Base-by-base conservation (phyloP, 495 filamentous ascomycete species). In the Parathielavia hyrcaniae region DNA sequence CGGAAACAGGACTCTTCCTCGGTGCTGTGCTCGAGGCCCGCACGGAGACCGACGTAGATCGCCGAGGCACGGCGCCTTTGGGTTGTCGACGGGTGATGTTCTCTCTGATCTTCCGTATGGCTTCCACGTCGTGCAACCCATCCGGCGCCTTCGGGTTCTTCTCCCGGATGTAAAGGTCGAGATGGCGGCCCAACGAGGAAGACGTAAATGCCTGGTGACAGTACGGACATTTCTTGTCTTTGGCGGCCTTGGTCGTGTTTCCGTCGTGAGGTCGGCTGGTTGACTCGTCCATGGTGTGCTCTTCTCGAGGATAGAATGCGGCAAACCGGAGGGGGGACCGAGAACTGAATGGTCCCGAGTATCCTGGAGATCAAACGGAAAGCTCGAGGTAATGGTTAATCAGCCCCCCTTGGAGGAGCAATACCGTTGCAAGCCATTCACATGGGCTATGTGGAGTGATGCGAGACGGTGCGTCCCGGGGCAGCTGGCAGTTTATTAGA, bases 111-210 rank as follows among this genome's bases (percentile, higher is more conserved):
- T 85, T 86, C 64, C 83, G 79, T 67, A 96, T 96, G 71, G 87
- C 88, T 7, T 90, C 88, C 34, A 95, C 86, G 73, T 95, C 79
- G 71, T 96, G 91, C 44, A 95, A 66, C 10, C 90, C 90, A 71
- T 96, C 91, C 4, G 89, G 80, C 2, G 84, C 75, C 65, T 88
- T 90, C 6, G 86, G 84, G 66, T 96, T 95, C 72, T 88, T 91
- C 62, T 86, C 84, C 67, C 88, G 89, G 60, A 96, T 86, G 68
- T 91, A 96, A 36, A 93, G 80, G 67, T 96, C 91, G 26, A 96
- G 81, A 74, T 96, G 91, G 39, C 91, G 86, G 23, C 91, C 91
- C n/a, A 96, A 79, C 4, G 89, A 93, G 7, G 90, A 95, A 9
- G 91, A 95, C 3, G 91, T 96, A 63, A 95, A 96, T 3, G 83